phyloP scores from a whole-genome alignment of 306 rosid species.

The Leucaena leucocephala region DNA sequence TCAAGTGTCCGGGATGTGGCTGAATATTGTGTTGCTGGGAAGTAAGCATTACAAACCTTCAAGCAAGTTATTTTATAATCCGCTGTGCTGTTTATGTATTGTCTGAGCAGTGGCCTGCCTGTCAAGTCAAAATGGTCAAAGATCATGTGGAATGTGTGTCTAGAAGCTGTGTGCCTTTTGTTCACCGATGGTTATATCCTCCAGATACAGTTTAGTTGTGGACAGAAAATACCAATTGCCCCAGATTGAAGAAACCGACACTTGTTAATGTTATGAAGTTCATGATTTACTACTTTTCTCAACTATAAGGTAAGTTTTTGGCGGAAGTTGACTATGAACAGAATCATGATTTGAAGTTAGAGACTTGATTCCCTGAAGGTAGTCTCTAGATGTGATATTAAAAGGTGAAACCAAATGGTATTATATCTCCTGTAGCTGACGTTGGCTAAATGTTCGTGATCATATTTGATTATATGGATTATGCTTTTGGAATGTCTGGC shows the following conservation, averaged over 20 bases:
- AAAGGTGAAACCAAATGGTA: neutral
- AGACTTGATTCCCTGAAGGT: conserved; percentile 5
- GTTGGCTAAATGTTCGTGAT: conserved; percentile 6
- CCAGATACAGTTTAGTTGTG: conserved; percentile 5
- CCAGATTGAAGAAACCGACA: conserved; percentile 21
- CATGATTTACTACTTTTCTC: neutral
- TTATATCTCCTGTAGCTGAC: neutral
- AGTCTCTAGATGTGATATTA: conserved; percentile 7
- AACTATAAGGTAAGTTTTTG: conserved; percentile 11
- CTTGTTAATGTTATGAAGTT: neutral
- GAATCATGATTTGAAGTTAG: conserved; percentile 12
- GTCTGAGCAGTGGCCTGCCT: neutral
- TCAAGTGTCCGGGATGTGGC: neutral
- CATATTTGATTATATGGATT: neutral
- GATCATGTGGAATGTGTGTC: conserved; percentile 1
- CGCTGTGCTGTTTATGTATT: neutral
- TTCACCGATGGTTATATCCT: conserved; percentile 10
- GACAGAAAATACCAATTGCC: neutral
- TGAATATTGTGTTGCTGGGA: conserved; percentile 1
- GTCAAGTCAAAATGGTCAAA: conserved; percentile 10
- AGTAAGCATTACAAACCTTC: conserved; percentile 1
- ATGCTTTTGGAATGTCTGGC: conserved; percentile 13
- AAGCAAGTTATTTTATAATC: neutral
- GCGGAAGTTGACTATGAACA: conserved; percentile 22
- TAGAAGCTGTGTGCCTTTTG: conserved; percentile 18